These are phyloP conservation scores for Mollisia scopiformis DNA, from an alignment of 2,329 filamentous ascomycete species.

Conservation along the genomic window DNA sequence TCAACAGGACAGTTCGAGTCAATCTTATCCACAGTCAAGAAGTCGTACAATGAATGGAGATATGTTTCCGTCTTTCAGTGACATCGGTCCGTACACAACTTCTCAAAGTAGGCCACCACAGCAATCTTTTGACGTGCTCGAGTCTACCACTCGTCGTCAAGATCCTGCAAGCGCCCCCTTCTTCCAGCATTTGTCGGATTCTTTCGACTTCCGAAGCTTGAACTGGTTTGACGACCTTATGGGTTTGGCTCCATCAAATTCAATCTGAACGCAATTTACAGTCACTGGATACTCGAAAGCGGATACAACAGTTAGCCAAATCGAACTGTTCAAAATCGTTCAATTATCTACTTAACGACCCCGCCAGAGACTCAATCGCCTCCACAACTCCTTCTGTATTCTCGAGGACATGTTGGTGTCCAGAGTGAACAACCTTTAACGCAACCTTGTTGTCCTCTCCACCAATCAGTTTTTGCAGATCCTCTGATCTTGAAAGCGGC, in stretches of 20 bases:
- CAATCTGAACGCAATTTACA: constrained; percentile 9
- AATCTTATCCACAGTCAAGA: background rate
- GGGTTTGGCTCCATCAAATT: constrained; percentile 24
- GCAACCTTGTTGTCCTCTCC: constrained; percentile 55
- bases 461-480: constrained; percentile 33
- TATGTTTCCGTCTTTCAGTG: background rate
- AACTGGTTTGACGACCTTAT: constrained; percentile 27
- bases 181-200: constrained; percentile 15
- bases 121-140: background rate
- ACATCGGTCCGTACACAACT: background rate
- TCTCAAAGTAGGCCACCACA: background rate
- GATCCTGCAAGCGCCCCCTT: constrained; percentile 9
- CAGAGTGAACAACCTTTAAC: constrained; percentile 63
- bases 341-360: background rate
- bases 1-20: constrained; percentile 11
- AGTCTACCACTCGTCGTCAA: background rate
- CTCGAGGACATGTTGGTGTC: constrained; percentile 70
- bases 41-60: background rate
- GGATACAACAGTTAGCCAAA: background rate
- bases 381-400: constrained; percentile 60
- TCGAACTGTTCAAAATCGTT: background rate
- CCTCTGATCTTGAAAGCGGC: constrained; percentile 32
- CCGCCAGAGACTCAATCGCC: constrained; percentile 16
- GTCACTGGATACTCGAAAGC: background rate
- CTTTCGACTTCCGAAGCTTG: constrained; percentile 22